These are phyloP conservation scores for Toxoplasma gondii DNA, from an alignment of 169 alveolate genomes.

Conservation along the genomic window DNA sequence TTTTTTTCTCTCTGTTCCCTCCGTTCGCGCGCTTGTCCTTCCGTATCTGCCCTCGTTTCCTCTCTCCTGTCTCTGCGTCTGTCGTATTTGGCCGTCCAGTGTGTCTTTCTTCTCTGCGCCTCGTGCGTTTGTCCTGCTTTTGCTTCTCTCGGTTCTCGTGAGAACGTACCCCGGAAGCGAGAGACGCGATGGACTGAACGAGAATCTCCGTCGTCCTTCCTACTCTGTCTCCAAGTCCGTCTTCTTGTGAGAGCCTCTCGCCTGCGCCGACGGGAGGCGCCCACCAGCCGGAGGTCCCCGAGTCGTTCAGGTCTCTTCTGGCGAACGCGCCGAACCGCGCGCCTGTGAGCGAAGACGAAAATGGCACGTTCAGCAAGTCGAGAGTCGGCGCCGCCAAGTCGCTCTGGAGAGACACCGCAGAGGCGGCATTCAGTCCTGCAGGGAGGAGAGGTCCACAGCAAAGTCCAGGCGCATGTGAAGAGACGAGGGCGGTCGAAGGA, in stretches of 20 bases:
- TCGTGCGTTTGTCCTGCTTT: background rate
- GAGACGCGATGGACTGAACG: slow-evolving; percentile 8
- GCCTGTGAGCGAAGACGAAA: background rate
- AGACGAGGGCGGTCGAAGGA: too few relatives aligned
- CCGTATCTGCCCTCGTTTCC: too few relatives aligned
- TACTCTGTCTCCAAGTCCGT: slow-evolving; percentile 3
- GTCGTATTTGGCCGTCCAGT: too few relatives aligned
- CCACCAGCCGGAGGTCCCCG: background rate
- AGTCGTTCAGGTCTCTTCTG: background rate
- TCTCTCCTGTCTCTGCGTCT: too few relatives aligned
- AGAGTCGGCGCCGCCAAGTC: background rate
- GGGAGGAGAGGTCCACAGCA: background rate
- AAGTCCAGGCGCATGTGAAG: too few relatives aligned
- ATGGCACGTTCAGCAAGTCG: background rate
- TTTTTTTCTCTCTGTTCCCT: too few relatives aligned
- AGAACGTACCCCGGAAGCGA: background rate
- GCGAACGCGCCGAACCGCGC: background rate
- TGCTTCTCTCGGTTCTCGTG: background rate
- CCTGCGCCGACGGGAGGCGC: background rate
- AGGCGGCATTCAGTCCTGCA: background rate
- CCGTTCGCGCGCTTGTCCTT: too few relatives aligned
- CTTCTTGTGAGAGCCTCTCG: background rate
- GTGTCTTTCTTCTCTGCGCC: too few relatives aligned
- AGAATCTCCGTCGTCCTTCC: slow-evolving; percentile 15
- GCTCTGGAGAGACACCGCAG: background rate